A percentile compares a stretch with the other conserved stretches of the same genome.
phyloP scores from a whole-genome alignment of 352 stramenopile genomes.

The Globisporangium emineosum region DNA sequence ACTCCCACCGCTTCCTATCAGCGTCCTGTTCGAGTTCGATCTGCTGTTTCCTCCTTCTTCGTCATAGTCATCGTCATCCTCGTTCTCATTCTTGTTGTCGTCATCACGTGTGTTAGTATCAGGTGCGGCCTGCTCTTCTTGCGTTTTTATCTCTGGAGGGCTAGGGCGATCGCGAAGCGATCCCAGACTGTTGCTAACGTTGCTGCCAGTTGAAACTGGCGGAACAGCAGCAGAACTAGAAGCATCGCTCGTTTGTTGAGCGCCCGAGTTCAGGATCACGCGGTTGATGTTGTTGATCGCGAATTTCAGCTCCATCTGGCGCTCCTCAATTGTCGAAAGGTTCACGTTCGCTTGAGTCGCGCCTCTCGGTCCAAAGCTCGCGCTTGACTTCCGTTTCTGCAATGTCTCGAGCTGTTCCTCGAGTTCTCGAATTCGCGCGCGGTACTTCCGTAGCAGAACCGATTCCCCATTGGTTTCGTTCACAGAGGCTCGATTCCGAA shows the following conservation, averaged over 20 bases:
- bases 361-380: slow-evolving; percentile 16
- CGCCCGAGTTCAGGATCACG: slow-evolving; percentile 72
- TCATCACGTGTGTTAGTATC: not conserved
- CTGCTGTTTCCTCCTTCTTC: slow-evolving; percentile 17
- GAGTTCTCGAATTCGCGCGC: slow-evolving; percentile 56
- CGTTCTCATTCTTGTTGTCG: slow-evolving; percentile 23
- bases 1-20: slow-evolving; percentile 43
- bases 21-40: slow-evolving; percentile 44
- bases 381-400: slow-evolving; percentile 37
- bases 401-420: slow-evolving; percentile 63
- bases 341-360: slow-evolving; percentile 17
- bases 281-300: slow-evolving; percentile 81
- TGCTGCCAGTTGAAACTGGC: slow-evolving; percentile 26
- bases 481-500: slow-evolving; percentile 89
- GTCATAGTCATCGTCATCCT: slow-evolving; percentile 23
- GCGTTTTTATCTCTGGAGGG: slow-evolving; percentile 10
- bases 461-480: slow-evolving; percentile 85
- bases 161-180: slow-evolving; percentile 1
- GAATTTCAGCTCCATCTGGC: slow-evolving; percentile 71
- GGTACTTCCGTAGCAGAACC: slow-evolving; percentile 64
- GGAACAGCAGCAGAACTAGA: not conserved
- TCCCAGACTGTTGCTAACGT: slow-evolving; percentile 21
- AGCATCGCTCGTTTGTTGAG: slow-evolving; percentile 14
- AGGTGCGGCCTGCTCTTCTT: slow-evolving; percentile 2
- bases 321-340: slow-evolving; percentile 41